Base-by-base conservation (phyloP, 495 filamentous ascomycete genomes). In the Aspergillus panamensis region DNA sequence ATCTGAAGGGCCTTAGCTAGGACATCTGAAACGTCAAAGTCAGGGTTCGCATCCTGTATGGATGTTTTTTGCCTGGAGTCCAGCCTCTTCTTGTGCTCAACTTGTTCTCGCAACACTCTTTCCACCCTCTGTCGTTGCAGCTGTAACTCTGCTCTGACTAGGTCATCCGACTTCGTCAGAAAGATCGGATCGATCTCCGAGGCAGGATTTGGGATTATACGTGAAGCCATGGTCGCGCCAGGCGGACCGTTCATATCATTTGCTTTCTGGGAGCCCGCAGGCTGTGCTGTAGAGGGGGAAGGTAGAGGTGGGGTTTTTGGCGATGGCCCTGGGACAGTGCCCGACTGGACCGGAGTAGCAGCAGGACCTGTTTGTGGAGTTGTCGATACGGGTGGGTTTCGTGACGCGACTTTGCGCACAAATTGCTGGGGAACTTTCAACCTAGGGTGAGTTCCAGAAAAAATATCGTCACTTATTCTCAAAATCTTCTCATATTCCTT, bases 101-200 rank as follows among this genome's bases (percentile, higher is more conserved):
- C 61, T 68, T 94, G 86, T 39, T 92, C 85, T 66, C 83, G 85
- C 60, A 98, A 77, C 16, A 75, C 73, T 55, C 84, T 83, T 68
- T 99, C 94, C 65, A 97, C 70, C 48, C 86, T 84, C 68, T 91
- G 83, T 47, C 95, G 83, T 68, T 90, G 89, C 53, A 92, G 67
- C 61, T 89, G 84, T 59, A 90, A 79, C 70, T 96, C 91, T 63
- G 90, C 92, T 69, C 86, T 87, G 53, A 91, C 84, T 47, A 93
- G 74, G 63, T 88, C 85, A 65, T 91, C 88, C 48, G 92, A 92
- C 69, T 96, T 96, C 53, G 86, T 83, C 70, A 93, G 73, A 60
- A 95, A 79, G 25, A 95, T 84, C 31, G 90, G 90, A 69, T 92
- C 84, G 63, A 93, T 88, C 61, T 73, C 77, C 51, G 80, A 75